These are phyloP conservation scores for Vaccinium darrowii DNA, from an alignment of 148 eudicot genomes.

Conservation along the genomic window DNA sequence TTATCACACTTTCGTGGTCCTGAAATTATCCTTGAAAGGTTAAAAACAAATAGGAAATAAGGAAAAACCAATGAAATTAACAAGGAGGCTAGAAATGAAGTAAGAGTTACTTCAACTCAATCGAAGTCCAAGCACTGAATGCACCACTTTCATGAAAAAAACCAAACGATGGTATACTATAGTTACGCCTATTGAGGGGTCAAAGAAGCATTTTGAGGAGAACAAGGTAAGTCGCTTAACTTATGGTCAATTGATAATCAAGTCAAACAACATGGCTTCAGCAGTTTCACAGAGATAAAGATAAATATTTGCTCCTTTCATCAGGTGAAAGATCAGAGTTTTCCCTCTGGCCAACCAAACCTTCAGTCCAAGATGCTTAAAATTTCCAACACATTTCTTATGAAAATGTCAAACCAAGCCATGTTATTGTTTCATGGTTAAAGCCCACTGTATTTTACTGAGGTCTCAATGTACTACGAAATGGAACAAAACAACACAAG, in stretches of 20 bases:
- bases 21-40: constrained; percentile 25
- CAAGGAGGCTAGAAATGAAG: neutral
- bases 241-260: neutral
- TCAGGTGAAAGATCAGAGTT: neutral
- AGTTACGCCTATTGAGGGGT: neutral
- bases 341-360: neutral
- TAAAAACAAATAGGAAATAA: neutral
- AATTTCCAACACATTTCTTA: neutral
- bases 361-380: neutral
- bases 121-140: neutral
- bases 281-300: neutral
- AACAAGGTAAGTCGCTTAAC: neutral
- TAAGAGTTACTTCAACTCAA: neutral
- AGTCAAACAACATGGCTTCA: neutral
- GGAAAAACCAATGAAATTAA: neutral
- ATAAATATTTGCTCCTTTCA: neutral
- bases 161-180: too few relatives aligned
- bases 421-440: neutral
- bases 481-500: neutral
- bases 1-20: constrained; percentile 78
- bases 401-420: neutral
- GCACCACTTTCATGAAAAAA: neutral
- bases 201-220: neutral
- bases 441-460: neutral
- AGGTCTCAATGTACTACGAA: neutral